Evolutionary conservation across 1,284 basidiomycete species (phyloP), one percentile per base, ranked within the genome.

Genomic region (Leccinum glutinopallens): DNA sequence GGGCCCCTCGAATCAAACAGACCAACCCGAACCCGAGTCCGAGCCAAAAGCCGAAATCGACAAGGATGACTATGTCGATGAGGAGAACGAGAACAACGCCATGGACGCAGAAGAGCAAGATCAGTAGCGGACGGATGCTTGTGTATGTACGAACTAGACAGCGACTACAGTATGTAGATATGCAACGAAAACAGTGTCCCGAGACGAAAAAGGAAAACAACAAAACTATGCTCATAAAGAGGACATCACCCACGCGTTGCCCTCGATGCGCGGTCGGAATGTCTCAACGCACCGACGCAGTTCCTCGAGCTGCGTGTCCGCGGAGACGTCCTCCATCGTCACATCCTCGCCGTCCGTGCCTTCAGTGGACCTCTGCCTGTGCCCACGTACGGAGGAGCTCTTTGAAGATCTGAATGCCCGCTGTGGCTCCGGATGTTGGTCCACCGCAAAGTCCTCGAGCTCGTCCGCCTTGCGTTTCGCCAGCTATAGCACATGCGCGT

Each of bases 381-480:
- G 87, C 84, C 92, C 95, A 97, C n/a, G 83, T 79, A 32, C 81
- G 80, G 58, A 98, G 84, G 70, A 98, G 84, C 37, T 91, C 84
- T 71, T 96, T 88, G 65, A 98, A 86, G 25, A 97, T 83, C 62
- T 84, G 80, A 8, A 95, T 89, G 1, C 96, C 96, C 68, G 81
- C 54, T 84, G 81, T 6, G 83, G 74, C 29, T 84, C 80, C 10
- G 75, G 70, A 63, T 72, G 70, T 72, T 78, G 75, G 62, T 78
- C 75, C 67, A 84, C 83, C 33, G 89, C 90, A 76, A 96, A 97
- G 73, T 98, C 96, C 79, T 99, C 97, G 35, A 99, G 81, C 70
- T 98, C 97, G 70, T 97, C 94, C 0, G 97, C 97, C 75, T 98
- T 99, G 57, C 91, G 85, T 78, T 94, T 94, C 5, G 97, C 97